Evolutionary conservation across 768 basidiomycete genomes (phyloP), one percentile per base, ranked within the genome.

Genomic region (Pleurotus giganteus): DNA sequence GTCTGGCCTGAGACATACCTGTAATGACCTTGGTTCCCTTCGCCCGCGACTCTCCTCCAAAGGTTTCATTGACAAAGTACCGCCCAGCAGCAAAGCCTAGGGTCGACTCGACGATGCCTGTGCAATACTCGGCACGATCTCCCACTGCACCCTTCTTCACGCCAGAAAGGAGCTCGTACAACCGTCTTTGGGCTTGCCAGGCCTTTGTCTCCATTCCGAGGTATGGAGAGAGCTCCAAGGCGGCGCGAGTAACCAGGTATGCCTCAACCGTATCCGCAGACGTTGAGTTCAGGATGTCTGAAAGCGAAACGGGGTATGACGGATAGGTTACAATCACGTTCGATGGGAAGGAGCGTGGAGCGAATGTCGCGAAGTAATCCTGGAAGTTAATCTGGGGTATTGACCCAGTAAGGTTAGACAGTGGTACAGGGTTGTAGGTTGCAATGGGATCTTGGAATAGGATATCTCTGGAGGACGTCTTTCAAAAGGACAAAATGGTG

Each of bases 31-130:
- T 83, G 42, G 89, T 90, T 11, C 86, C 92, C 65, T 89, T 90
- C 61, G 79, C 79, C 67, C 82, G 89, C 21, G 91, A 91, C 47
- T 90, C 78, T 17, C 88, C 85, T 8, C 79, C 81, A 63, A 95
- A 95, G 0, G 88, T 88, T 66, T 85, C 81, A 49, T 91, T 83
- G 49, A 95, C 93, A 65, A 94, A 98, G 68, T 88, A 91, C 59
- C 91, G 79, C 2, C 96, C 95, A 27, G 88, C 81, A 4, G 93
- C 88, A 67, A 91, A 95, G n/a, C 96, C 96, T 54, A 96, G 77
- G 1, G 81, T 80, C 36, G 72, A 65, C 61, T 94, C 89, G 1
- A 94, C 84, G 59, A 76, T 75, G 1, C 75, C 77, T 49, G 94
- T 78, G 65, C 96, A 98, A 60, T 86, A 87, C 62, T 96, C 91